Evolutionary conservation across 2,329 filamentous ascomycete species (phyloP), one percentile per base, ranked within the genome.

Genomic region (Exophiala sideris): DNA sequence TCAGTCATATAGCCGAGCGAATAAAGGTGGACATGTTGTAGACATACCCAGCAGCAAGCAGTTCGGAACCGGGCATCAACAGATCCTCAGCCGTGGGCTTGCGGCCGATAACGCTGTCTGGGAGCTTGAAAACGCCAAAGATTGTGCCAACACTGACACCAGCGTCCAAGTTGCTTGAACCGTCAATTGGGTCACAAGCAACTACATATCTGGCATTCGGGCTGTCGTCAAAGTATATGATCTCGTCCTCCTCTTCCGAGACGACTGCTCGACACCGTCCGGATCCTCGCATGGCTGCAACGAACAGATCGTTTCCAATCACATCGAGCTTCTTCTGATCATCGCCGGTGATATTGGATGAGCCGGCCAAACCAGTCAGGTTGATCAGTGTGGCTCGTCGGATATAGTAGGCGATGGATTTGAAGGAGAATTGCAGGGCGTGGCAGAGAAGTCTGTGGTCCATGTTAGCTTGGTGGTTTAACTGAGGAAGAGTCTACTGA

Each of bases 281-380:
- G 24, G 88, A 96, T 49, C 89, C 92, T 64, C 84, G 84, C 94
- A 99, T 97, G 60, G 91, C 89, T 58, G 89, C 86, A 68, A 99
- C 89, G 78, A 99, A 99, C 66, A 99, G 81, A 71, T 99, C 94
- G 72, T 99, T 97, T 71, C 91, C 92, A 70, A 99, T 97, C 56
- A 99, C 92, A 71, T 99, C 94, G 59, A 99, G 89, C 79, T 99
- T 99, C 84, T 99, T 99, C 74, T 99, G 94, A 71, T 97, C 94
- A 73, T 99, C 94, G 62, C 94, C 94, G 2, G 94, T 97, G 50
- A 81, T 89, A 76, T 99, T 99, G 63, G 91, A 89, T 57, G 92
- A 94, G 56, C 94, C 94, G 59, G 94, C 94, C 45, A 99, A 85
- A 58, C 94, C 94, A 48, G 90, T 95, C 58, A 99, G 84, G 79